Evolutionary conservation across 768 basidiomycete genomes (phyloP).

Genomic region (Glaciozyma martinii): DNA sequence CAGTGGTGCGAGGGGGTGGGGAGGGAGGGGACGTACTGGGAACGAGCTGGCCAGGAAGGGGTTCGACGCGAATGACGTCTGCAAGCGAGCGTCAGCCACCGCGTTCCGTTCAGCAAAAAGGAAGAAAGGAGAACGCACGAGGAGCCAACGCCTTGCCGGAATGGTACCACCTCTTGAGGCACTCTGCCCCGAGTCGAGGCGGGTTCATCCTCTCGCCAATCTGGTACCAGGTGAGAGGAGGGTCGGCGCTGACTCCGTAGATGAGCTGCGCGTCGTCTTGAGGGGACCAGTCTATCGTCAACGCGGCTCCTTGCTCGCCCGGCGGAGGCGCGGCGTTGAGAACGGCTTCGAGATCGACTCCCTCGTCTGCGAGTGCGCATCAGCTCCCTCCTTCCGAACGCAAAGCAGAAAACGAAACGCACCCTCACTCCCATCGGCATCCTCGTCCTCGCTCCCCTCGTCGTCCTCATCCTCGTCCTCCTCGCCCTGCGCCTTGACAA

Average conservation of each 20-base stretch:
- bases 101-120: neutral
- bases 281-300: neutral
- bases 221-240: neutral
- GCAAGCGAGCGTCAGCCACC: neutral
- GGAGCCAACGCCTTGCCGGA: neutral
- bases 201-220: neutral
- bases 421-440: neutral
- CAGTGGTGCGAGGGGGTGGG: neutral
- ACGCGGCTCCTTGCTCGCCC: neutral
- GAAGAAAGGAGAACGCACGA: neutral
- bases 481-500: neutral
- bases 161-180: neutral
- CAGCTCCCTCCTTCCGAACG: neutral
- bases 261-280: neutral
- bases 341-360: neutral
- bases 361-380: neutral
- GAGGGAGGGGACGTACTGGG: neutral
- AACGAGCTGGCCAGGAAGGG: neutral
- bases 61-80: neutral
- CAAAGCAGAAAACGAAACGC: neutral
- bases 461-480: conserved; percentile 1
- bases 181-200: neutral
- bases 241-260: neutral
- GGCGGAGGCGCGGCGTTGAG: neutral
- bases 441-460: neutral